Percentiles rank a stretch among this genome's conserved stretches.
These are phyloP conservation scores for Botrytis cinerea DNA, from an alignment of 2,329 filamentous ascomycete species.

Conservation along the genomic window DNA sequence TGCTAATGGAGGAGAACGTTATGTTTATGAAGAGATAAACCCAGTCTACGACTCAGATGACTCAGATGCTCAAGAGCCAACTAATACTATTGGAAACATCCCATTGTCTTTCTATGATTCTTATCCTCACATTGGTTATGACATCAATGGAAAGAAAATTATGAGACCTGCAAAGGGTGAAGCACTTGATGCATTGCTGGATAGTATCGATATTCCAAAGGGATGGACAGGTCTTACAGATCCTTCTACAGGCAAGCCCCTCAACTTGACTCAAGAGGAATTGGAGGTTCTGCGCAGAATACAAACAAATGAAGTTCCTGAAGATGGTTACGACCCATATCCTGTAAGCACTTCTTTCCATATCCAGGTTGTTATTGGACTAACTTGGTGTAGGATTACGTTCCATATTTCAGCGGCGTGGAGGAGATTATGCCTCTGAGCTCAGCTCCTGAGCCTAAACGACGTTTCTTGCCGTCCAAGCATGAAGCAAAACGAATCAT, in stretches of 20 bases:
- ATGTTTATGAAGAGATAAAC: slow-evolving; percentile 91
- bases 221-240: slow-evolving; percentile 97
- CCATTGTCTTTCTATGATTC: slow-evolving; percentile 94
- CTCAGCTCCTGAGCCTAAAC: slow-evolving; percentile 91
- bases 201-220: slow-evolving; percentile 95
- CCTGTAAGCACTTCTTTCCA: slow-evolving; percentile 55
- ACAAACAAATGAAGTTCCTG: slow-evolving; percentile 83
- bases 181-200: slow-evolving; percentile 87
- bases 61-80: slow-evolving; percentile 74
- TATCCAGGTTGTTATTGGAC: slow-evolving; percentile 30
- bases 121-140: slow-evolving; percentile 97
- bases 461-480: slow-evolving; percentile 93
- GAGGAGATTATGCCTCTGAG: slow-evolving; percentile 93
- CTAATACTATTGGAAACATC: slow-evolving; percentile 95
- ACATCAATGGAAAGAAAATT: slow-evolving; percentile 98
- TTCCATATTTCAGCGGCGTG: slow-evolving; percentile 91
- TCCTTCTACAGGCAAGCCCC: slow-evolving; percentile 86
- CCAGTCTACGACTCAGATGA: slow-evolving; percentile 96
- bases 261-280: slow-evolving; percentile 85
- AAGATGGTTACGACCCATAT: slow-evolving; percentile 90
- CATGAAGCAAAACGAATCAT: slow-evolving; percentile 95
- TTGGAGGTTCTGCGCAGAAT: slow-evolving; percentile 84
- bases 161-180: slow-evolving; percentile 93
- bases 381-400: slow-evolving; percentile 61
- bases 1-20: slow-evolving; percentile 87